Evolutionary conservation across 805 yeast genomes (phyloP), one percentile per base, ranked within the genome.

Genomic region (Yarrowia porcina): DNA sequence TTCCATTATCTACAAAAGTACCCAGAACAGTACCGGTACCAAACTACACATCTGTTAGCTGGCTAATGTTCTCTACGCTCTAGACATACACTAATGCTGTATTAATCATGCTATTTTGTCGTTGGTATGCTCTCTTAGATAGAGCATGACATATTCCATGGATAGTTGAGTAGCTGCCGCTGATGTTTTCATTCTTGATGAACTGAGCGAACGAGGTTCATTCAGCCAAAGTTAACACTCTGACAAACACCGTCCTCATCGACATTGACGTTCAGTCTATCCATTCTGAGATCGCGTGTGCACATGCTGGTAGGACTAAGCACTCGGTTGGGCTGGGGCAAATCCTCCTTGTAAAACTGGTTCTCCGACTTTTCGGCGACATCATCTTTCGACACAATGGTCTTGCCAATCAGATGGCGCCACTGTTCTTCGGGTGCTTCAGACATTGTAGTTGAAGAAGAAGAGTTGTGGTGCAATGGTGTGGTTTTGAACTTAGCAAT

Each of bases 351-450:
- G 49, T 56, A 56, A 11, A 20, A 56, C 17, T 56, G 49, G 13
- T 18, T 13, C 30, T 56, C 49, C 3, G 61, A 28, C 11, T 21
- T 44, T 5, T 96, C 97, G 10, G 97, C 96, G 70, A 91, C 83
- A 65, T 85, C 88, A 72, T 94, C 38, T 21, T 21, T 39, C 32
- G 49, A 56, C 21, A 56, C 61, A 13, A 56, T 56, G 2, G 49
- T 39, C 49, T 56, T 39, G 35, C 61, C 61, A 30, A 56, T 13
- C 30, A 56, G 30, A 39, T 39, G 49, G 17, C 32, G 11, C 49
- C 49, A 56, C 8, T 56, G 12, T 2, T 28, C 30, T 39, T 21
- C 36, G 4, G 41, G 36, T 18, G 61, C 25, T 10, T 35, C 41
- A 4, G 44, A n/a, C 33, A 23, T 50, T 18, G 25, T 45, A n/a